These are phyloP conservation scores for Scheffersomyces amazonensis DNA, from an alignment of 805 yeast species.

Conservation along the genomic window DNA sequence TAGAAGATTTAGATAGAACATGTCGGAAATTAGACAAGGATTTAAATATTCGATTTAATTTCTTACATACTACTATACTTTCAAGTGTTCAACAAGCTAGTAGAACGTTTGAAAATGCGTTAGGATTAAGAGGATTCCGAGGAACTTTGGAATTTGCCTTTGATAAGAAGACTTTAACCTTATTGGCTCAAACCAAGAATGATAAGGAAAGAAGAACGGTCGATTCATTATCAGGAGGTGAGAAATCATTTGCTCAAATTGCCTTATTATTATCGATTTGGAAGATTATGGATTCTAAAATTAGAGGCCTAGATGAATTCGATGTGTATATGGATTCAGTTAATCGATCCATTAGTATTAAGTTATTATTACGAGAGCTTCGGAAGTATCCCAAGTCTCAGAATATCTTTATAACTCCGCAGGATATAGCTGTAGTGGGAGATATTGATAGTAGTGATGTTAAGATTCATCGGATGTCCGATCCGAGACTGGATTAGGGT, in stretches of 20 bases:
- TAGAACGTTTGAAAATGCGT: conserved; percentile 51
- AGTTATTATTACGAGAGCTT: conserved; percentile 67
- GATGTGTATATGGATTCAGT: conserved; percentile 98
- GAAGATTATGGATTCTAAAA: conserved; percentile 85
- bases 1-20: conserved; percentile 29
- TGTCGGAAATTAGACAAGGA: conserved; percentile 24
- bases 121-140: conserved; percentile 65
- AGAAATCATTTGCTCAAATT: conserved; percentile 89
- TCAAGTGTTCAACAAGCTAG: conserved; percentile 29
- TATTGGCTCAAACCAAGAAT: conserved; percentile 60
- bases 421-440: conserved; percentile 75
- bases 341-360: conserved; percentile 76
- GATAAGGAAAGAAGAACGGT: conserved; percentile 63
- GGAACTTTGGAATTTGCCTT: conserved; percentile 71
- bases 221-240: conserved; percentile 93
- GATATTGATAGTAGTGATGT: conserved; percentile 53
- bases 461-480: conserved; percentile 57
- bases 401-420: conserved; percentile 91
- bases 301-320: conserved; percentile 91
- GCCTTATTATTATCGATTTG: conserved; percentile 86
- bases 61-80: conserved; percentile 29
- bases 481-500: conserved; percentile 29
- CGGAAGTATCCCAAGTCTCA: conserved; percentile 67
- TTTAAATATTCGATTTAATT: conserved; percentile 28
- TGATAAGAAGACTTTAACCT: conserved; percentile 45